phyloP scores from a whole-genome alignment of 2,329 filamentous ascomycete species.

The Davidsoniella neocaledoniae region DNA sequence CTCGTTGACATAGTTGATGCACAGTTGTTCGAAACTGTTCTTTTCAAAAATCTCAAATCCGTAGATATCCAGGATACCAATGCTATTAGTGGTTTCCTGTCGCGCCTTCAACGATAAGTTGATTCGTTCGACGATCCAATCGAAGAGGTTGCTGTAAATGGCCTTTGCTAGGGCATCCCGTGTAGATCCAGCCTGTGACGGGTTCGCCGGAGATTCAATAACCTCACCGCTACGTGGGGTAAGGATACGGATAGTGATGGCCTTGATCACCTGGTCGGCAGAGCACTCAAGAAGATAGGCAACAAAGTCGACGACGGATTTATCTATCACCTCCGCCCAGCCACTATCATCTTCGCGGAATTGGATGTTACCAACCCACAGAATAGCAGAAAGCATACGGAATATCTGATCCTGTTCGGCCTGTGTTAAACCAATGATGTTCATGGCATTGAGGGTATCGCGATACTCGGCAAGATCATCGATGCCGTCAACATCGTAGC shows the following conservation, averaged over 20 bases:
- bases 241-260: conserved; percentile 76
- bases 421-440: conserved; percentile 74
- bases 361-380: conserved; percentile 90
- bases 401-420: conserved; percentile 91
- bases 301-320: conserved; percentile 84
- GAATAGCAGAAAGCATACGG: conserved; percentile 75
- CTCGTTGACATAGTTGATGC: conserved; percentile 99
- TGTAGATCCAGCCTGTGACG: conserved; percentile 69
- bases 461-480: conserved; percentile 79
- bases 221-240: conserved; percentile 49
- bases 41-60: conserved; percentile 99
- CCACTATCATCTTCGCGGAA: conserved; percentile 81
- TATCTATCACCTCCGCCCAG: conserved; percentile 72
- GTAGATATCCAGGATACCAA: conserved; percentile 97
- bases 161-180: conserved; percentile 84
- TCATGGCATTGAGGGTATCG: conserved; percentile 90
- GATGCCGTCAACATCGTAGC: conserved; percentile 83
- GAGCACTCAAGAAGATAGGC: conserved; percentile 88
- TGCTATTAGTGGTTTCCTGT: conserved; percentile 60
- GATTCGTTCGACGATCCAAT: conserved; percentile 91
- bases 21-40: conserved; percentile 97
- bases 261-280: conserved; percentile 61
- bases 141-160: conserved; percentile 95
- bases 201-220: conserved; percentile 66
- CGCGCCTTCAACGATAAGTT: conserved; percentile 75